These are phyloP conservation scores for Babjeviella inositovora DNA, from an alignment of 805 yeast genomes.

Conservation along the genomic window DNA sequence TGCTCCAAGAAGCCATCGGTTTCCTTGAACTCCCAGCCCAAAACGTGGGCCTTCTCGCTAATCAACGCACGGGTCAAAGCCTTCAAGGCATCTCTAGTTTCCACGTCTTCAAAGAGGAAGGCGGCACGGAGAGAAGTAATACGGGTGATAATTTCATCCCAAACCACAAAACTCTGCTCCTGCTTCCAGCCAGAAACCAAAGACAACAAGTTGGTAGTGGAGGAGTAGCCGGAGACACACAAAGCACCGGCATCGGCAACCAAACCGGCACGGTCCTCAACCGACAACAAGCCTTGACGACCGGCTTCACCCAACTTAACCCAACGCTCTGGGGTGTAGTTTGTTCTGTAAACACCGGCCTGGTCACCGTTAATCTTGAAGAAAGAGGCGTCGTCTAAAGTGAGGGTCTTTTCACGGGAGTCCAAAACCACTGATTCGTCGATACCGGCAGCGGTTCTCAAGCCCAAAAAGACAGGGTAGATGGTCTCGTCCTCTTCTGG, in stretches of 20 bases:
- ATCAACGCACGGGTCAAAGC: constrained; percentile 39
- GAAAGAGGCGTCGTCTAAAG: constrained; percentile 27
- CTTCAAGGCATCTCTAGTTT: constrained; percentile 28
- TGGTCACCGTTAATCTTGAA: constrained; percentile 62
- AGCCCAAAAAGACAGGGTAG: constrained; percentile 59
- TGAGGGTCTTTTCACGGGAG: constrained; percentile 20
- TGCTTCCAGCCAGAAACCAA: constrained; percentile 44
- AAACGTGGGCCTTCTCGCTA: constrained; percentile 27
- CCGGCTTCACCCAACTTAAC: constrained; percentile 47
- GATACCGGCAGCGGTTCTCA: constrained; percentile 39
- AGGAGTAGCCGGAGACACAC: constrained; percentile 54
- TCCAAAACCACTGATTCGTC: constrained; percentile 44
- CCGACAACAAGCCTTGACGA: constrained; percentile 39
- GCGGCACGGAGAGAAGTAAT: constrained; percentile 31
- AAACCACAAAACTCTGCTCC: constrained; percentile 49
- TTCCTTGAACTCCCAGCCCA: constrained; percentile 52
- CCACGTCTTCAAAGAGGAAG: constrained; percentile 35
- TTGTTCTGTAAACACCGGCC: constrained; percentile 63
- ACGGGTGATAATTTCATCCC: constrained; percentile 42
- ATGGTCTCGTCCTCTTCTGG: constrained; percentile 56
- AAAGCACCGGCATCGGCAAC: constrained; percentile 69
- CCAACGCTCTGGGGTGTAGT: constrained; percentile 57
- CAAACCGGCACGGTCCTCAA: constrained; percentile 66
- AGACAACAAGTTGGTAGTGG: constrained; percentile 42
- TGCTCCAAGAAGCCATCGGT: constrained; percentile 43